phyloP scores from a whole-genome alignment of 2,329 filamentous ascomycete genomes.

The Leptographium wingfieldii region DNA sequence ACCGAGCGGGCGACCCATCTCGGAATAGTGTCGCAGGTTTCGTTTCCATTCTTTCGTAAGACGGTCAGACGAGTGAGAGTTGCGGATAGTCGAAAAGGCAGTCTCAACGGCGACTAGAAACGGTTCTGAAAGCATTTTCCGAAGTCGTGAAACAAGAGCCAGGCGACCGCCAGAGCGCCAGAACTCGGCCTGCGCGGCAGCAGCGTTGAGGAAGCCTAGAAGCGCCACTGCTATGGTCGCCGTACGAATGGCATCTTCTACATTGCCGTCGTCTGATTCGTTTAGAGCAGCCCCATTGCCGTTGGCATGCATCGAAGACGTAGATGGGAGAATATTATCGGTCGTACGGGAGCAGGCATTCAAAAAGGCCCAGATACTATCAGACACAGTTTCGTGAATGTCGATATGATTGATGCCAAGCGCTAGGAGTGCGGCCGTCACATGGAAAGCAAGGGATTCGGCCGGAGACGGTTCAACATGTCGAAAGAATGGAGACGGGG shows the following conservation, averaged over 20 bases:
- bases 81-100: constrained; percentile 80
- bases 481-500: constrained; percentile 69
- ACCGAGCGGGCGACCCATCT: constrained; percentile 67
- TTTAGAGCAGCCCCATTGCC: constrained; percentile 16
- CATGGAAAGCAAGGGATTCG: constrained; percentile 66
- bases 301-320: background rate
- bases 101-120: constrained; percentile 83
- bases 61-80: constrained; percentile 53
- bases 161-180: constrained; percentile 68
- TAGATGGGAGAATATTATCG: constrained; percentile 33
- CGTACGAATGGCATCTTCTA: constrained; percentile 55
- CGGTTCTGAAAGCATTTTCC: constrained; percentile 63
- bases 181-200: constrained; percentile 64
- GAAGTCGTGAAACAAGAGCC: constrained; percentile 57
- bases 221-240: constrained; percentile 72
- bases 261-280: constrained; percentile 43
- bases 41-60: constrained; percentile 76
- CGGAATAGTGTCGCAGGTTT: constrained; percentile 71
- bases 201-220: constrained; percentile 80
- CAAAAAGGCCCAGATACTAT: constrained; percentile 60
- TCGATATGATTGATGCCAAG: constrained; percentile 61
- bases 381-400: constrained; percentile 52
- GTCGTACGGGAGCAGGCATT: constrained; percentile 55
- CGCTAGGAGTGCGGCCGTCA: constrained; percentile 70
- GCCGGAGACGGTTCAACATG: constrained; percentile 78